phyloP scores from a whole-genome alignment of 768 basidiomycete genomes.

The Podaxis sp. region DNA sequence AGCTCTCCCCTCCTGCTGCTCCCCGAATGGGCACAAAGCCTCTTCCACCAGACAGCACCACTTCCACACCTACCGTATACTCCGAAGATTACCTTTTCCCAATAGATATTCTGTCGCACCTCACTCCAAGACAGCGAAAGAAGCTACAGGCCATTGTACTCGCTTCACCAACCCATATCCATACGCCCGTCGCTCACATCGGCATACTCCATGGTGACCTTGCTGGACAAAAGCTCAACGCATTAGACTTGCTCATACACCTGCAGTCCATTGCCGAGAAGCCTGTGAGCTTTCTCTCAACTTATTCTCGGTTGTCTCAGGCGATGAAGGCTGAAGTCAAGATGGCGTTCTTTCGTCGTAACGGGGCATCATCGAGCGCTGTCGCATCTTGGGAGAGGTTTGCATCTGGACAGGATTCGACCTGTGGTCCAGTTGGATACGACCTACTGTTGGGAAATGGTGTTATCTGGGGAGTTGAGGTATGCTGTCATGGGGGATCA shows the following conservation, averaged over 20 bases:
- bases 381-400: background rate
- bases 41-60: background rate
- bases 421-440: background rate
- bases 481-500: no score
- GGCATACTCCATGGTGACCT: background rate
- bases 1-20: background rate
- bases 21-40: background rate
- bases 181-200: background rate
- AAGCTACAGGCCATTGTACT: background rate
- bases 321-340: background rate
- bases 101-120: background rate
- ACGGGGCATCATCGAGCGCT: no score
- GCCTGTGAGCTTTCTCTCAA: background rate
- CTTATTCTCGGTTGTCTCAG: background rate
- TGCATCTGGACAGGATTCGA: background rate
- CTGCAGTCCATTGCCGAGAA: background rate
- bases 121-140: background rate
- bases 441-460: background rate
- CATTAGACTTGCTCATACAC: background rate
- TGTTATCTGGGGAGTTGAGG: conserved; percentile 2
- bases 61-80: background rate
- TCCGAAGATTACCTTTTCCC: background rate
- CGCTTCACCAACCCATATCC: background rate
- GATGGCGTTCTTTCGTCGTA: background rate
- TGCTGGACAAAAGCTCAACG: background rate